Evolutionary conservation across 2,329 filamentous ascomycete species (phyloP).

Genomic region (Fusarium pininemorale): DNA sequence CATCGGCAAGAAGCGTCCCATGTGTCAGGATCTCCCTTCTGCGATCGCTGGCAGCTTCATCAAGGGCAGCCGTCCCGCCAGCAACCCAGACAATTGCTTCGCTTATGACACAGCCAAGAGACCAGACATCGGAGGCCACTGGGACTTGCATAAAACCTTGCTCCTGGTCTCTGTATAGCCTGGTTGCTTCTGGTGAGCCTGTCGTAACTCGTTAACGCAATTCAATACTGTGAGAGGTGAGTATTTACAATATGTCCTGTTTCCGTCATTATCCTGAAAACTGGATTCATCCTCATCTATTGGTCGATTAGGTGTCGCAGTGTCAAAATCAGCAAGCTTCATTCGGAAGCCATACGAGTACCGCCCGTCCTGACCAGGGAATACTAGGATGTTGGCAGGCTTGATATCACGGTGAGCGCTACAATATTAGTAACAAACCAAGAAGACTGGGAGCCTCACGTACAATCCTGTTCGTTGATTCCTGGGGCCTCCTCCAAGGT

Average conservation of each 20-base stretch:
- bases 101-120: slow-evolving; percentile 25
- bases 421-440: neutral
- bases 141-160: neutral
- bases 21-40: neutral
- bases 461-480: slow-evolving; percentile 1
- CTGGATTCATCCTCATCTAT: neutral
- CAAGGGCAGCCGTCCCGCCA: neutral
- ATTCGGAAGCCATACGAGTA: neutral
- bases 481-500: neutral
- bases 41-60: neutral
- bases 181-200: slow-evolving; percentile 19
- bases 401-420: slow-evolving; percentile 32
- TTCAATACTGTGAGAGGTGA: accelerated
- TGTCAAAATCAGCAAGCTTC: slow-evolving; percentile 29
- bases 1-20: neutral
- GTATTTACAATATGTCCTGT: slow-evolving; percentile 12
- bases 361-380: neutral
- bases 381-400: slow-evolving; percentile 22
- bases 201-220: neutral
- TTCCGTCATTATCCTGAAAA: slow-evolving; percentile 11
- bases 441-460: neutral
- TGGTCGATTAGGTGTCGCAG: neutral
- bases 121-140: slow-evolving; percentile 18
- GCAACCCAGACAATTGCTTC: slow-evolving; percentile 23
- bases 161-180: neutral